Evolutionary conservation across 2,329 filamentous ascomycete species (phyloP), one percentile per base, ranked within the genome.

Genomic region (Monilinia fructigena): DNA sequence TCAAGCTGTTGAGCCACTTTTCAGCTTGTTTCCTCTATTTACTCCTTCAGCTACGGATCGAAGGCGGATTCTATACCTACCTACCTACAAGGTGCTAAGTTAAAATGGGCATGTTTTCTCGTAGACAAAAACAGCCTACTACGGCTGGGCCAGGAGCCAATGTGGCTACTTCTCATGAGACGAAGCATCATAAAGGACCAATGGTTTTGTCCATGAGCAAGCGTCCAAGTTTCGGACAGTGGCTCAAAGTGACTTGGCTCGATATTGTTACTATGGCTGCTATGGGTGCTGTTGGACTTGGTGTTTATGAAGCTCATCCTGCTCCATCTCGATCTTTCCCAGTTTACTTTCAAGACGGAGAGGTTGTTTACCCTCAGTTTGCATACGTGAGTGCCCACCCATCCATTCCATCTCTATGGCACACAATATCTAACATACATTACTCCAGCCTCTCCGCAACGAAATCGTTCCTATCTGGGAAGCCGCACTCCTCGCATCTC

Each of bases 381-480:
- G 88, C 87, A 38, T 91, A 90, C 10, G 62, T 64, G 4, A 64
- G 62, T 56, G n/a, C 20, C 5, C 28, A 28, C 1, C 16, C 40
- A 42, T 23, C 12, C 40, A 42, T 16, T 42, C 40, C 40, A 26
- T 20, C 18, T n/a, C 5, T 23, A 35, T 56, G 14, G 5, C 14
- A n/a, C 56, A n/a, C 50, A 28, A 18, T 3, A 16, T 58, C 50
- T 63, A 58, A 63, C 40, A 31, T 28, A n/a, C 1, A 40, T 40
- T 38, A 4, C 55, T 28, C 38, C 31, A 64, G 42, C 63, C 89
- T 0, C 77, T 90, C 31, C 86, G 89, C 68, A 84, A 88, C 55
- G 87, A 91, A 72, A 89, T 91, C 73, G 77, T 92, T 8, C 89
- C 89, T 31, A 91, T 90, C 73, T 91, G 86, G 85, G 80, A 85